Evolutionary conservation across 1,139 yeast species (phyloP).

Genomic region (Kazachstania sp.): DNA sequence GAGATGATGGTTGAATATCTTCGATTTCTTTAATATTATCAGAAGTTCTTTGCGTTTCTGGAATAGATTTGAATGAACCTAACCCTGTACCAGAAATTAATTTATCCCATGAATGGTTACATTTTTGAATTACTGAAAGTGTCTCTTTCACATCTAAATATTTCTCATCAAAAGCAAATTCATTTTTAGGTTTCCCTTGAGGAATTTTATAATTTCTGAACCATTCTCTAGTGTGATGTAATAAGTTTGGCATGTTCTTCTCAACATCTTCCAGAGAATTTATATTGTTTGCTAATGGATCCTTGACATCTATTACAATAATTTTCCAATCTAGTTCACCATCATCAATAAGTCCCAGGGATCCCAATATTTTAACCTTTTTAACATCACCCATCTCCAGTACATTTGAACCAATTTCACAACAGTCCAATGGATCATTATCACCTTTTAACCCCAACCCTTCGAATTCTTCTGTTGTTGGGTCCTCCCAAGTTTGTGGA

Average conservation of each 20-base stretch:
- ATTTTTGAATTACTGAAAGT: constrained; percentile 59
- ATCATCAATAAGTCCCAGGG: constrained; percentile 89
- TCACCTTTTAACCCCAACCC: constrained; percentile 66
- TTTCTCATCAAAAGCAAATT: constrained; percentile 78
- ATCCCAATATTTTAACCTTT: constrained; percentile 85
- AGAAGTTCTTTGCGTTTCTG: constrained; percentile 30
- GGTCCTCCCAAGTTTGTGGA: constrained; percentile 97
- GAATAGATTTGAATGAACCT: constrained; percentile 31
- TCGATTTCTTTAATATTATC: constrained; percentile 19
- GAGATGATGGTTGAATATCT: constrained; percentile 26
- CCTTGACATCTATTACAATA: constrained; percentile 73
- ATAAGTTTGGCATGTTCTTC: constrained; percentile 70
- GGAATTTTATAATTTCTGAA: constrained; percentile 93
- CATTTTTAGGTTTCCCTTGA: constrained; percentile 82
- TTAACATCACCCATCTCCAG: constrained; percentile 57
- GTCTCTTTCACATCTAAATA: constrained; percentile 67
- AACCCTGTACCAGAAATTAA: constrained; percentile 47
- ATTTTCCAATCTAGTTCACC: constrained; percentile 98
- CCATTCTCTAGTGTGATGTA: constrained; percentile 84
- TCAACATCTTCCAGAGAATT: constrained; percentile 80
- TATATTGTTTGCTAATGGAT: constrained; percentile 68
- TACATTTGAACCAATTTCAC: constrained; percentile 73
- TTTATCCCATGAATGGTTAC: constrained; percentile 70
- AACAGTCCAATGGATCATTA: constrained; percentile 92
- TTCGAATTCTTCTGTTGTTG: constrained; percentile 33